Conservation (phyloP, 2,329 filamentous ascomycete species). For the Verticillium alfalfae region DNA sequence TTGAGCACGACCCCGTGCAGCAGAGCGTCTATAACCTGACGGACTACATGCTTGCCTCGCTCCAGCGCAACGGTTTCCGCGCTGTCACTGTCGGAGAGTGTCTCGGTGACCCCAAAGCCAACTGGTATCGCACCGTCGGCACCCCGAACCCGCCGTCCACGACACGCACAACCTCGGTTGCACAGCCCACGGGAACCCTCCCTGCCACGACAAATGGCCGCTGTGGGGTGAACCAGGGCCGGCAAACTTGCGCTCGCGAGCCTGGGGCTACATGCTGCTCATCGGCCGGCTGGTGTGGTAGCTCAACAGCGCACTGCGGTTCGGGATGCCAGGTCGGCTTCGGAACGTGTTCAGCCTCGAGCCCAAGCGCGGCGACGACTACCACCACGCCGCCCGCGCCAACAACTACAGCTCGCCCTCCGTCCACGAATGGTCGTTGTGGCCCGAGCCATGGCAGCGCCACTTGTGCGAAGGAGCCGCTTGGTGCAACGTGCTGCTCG, state of each 20-base stretch:
- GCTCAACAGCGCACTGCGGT: constrained; percentile 30
- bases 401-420: constrained; percentile 8
- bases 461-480: constrained; percentile 15
- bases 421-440: constrained; percentile 19
- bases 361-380: background rate
- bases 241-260: constrained; percentile 16
- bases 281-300: constrained; percentile 28
- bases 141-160: constrained; percentile 15
- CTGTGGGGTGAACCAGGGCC: constrained; percentile 17
- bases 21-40: constrained; percentile 32
- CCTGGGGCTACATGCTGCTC: constrained; percentile 19
- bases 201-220: constrained; percentile 16
- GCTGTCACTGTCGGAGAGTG: constrained; percentile 48
- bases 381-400: constrained; percentile 3
- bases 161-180: constrained; percentile 1
- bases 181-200: constrained; percentile 1
- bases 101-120: constrained; percentile 41
- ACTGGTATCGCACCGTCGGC: constrained; percentile 45
- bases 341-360: constrained; percentile 15
- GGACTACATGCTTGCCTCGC: constrained; percentile 26
- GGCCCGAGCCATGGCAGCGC: constrained; percentile 15
- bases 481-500: constrained; percentile 19
- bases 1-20: constrained; percentile 36
- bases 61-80: constrained; percentile 30
- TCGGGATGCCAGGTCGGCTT: constrained; percentile 28